Conservation (phyloP, 1,139 yeast species). For the Lodderomyces theae region DNA sequence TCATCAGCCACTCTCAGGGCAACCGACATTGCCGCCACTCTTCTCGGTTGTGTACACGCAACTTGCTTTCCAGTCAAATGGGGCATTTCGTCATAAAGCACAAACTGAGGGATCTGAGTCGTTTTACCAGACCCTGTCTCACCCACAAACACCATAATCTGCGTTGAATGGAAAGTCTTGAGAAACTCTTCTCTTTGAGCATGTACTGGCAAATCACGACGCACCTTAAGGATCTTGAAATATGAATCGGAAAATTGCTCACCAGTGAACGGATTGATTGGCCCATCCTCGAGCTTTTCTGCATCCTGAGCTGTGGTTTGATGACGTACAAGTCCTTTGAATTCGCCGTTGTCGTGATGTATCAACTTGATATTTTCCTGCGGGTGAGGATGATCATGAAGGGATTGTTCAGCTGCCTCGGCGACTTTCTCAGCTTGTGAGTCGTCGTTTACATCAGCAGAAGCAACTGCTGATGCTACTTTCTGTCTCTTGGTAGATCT, state of each 20-base stretch:
- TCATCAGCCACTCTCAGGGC: constrained; percentile 96
- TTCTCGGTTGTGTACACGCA: constrained; percentile 96
- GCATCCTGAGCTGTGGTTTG: constrained; percentile 77
- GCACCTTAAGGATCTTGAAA: constrained; percentile 67
- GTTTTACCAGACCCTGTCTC: constrained; percentile 99
- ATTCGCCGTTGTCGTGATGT: constrained; percentile 54
- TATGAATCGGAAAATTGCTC: constrained; percentile 58
- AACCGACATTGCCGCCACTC: constrained; percentile 98
- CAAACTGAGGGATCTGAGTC: constrained; percentile 96
- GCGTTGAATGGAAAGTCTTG: constrained; percentile 76
- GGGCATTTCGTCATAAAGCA: constrained; percentile 87
- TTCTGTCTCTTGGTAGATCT: constrained; percentile 21
- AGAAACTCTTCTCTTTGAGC: constrained; percentile 89
- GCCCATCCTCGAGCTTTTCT: constrained; percentile 57
- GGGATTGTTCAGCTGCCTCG: constrained; percentile 46
- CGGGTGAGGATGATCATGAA: constrained; percentile 36
- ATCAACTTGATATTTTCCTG: constrained; percentile 14
- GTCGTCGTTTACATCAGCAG: constrained; percentile 9
- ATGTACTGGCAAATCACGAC: constrained; percentile 92
- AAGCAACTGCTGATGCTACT: no score
- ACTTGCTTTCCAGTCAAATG: constrained; percentile 75
- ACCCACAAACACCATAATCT: constrained; percentile 97
- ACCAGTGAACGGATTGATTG: constrained; percentile 78
- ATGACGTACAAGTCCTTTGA: constrained; percentile 54
- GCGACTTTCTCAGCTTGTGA: constrained; percentile 23